Conservation (phyloP, 352 stramenopile genomes). For the Achlya hypogyna region DNA sequence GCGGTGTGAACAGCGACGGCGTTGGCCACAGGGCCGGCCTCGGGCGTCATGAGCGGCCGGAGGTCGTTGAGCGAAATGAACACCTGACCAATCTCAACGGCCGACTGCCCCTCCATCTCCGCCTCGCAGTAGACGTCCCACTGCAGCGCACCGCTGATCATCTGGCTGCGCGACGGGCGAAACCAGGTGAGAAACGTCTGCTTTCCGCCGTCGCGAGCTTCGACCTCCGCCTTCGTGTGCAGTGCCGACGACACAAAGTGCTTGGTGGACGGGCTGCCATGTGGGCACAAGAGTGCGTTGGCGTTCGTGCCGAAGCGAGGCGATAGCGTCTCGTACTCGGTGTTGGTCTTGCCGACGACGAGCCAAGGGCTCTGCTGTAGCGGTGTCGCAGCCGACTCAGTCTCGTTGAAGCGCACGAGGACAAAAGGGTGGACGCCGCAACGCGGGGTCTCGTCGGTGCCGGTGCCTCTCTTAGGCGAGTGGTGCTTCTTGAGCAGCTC, state of each 20-base stretch:
- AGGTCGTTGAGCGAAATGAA: slow-evolving; percentile 15
- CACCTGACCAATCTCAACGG: slow-evolving; percentile 4
- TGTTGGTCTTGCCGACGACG: slow-evolving; percentile 74
- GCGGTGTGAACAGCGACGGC: background rate
- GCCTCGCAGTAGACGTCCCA: slow-evolving; percentile 17
- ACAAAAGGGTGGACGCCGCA: slow-evolving; percentile 51
- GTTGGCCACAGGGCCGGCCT: background rate
- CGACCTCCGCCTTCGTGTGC: slow-evolving; percentile 13
- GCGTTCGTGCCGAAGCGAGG: slow-evolving; percentile 74
- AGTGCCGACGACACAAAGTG: slow-evolving; percentile 27
- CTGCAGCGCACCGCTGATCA: slow-evolving; percentile 6
- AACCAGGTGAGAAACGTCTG: slow-evolving; percentile 9
- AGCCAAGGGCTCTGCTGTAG: slow-evolving; percentile 13
- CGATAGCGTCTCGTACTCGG: slow-evolving; percentile 61
- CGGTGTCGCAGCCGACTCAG: background rate
- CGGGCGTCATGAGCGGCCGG: slow-evolving; percentile 9
- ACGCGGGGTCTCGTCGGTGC: background rate
- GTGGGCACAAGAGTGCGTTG: slow-evolving; percentile 35
- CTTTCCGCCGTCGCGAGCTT: background rate
- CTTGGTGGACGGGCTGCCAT: slow-evolving; percentile 56
- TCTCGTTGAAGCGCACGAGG: slow-evolving; percentile 42
- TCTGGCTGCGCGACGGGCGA: slow-evolving; percentile 8
- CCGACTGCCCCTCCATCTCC: slow-evolving; percentile 1
- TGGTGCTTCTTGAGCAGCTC: background rate
- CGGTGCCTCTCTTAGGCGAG: background rate